Percentiles rank a stretch among this genome's conserved stretches.
Conservation (phyloP, 2,329 filamentous ascomycete genomes). For the Neodidymelliopsis sp. region DNA sequence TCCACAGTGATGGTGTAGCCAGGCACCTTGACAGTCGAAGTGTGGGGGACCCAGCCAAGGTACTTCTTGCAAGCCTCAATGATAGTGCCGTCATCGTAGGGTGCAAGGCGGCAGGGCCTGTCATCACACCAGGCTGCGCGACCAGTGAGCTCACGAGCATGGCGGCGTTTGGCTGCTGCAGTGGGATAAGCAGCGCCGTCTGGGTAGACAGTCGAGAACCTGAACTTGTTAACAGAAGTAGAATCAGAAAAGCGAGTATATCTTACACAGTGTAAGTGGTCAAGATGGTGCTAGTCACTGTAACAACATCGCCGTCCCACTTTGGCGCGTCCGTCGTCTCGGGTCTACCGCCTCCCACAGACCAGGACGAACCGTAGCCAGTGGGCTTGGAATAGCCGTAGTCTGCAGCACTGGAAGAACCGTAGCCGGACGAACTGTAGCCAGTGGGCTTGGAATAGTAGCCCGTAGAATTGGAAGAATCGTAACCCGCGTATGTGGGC, state of each 20-base stretch:
- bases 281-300: slow-evolving; percentile 11
- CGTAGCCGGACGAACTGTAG: too few species aligned
- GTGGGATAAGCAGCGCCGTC: slow-evolving; percentile 13
- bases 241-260: not conserved
- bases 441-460: too few species aligned
- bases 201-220: slow-evolving; percentile 7
- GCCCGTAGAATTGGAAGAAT: too few species aligned
- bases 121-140: slow-evolving; percentile 19
- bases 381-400: too few species aligned
- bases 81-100: slow-evolving; percentile 17
- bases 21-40: slow-evolving; percentile 3
- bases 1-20: slow-evolving; percentile 9
- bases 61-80: slow-evolving; percentile 22
- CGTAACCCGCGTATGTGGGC: too few species aligned
- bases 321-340: not conserved
- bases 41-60: not conserved
- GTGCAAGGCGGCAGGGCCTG: slow-evolving; percentile 24
- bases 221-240: not conserved
- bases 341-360: too few species aligned
- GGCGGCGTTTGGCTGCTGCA: slow-evolving; percentile 7
- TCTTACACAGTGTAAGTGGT: slow-evolving; percentile 16
- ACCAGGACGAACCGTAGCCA: too few species aligned
- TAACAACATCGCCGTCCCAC: slow-evolving; percentile 4
- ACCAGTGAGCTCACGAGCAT: not conserved
- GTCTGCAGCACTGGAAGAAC: too few species aligned